phyloP scores from a whole-genome alignment of 768 basidiomycete species.

The Tricholoma matsutake region DNA sequence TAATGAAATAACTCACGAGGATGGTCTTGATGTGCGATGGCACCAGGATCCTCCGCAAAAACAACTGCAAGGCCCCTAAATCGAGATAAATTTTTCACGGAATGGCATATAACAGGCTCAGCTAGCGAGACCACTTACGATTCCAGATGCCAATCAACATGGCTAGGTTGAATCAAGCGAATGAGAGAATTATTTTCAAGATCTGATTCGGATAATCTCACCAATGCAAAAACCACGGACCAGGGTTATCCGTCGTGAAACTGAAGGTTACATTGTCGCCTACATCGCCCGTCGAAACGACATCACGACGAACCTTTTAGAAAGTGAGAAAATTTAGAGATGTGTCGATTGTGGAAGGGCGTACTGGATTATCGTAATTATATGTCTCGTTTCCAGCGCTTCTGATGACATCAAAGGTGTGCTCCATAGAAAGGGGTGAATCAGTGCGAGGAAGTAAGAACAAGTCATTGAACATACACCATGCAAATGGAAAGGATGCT shows the following conservation, averaged over 20 bases:
- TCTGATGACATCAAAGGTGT: slow-evolving; percentile 36
- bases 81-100: neutral
- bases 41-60: slow-evolving; percentile 33
- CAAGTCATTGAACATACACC: slow-evolving; percentile 17
- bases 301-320: slow-evolving; percentile 28
- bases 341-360: neutral
- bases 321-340: neutral
- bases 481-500: slow-evolving; percentile 29
- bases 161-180: neutral
- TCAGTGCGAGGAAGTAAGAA: neutral
- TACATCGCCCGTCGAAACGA: slow-evolving; percentile 28
- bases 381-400: slow-evolving; percentile 29
- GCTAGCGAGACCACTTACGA: slow-evolving; percentile 20
- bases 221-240: slow-evolving; percentile 53
- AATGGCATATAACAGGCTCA: no score
- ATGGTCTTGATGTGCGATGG: neutral
- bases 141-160: slow-evolving; percentile 33
- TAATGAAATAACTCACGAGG: slow-evolving; percentile 3
- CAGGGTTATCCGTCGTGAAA: slow-evolving; percentile 49
- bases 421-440: slow-evolving; percentile 19
- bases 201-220: slow-evolving; percentile 11
- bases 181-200: neutral
- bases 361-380: slow-evolving; percentile 45
- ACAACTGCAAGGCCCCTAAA: slow-evolving; percentile 38
- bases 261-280: slow-evolving; percentile 45